These are phyloP conservation scores for Xylaria scruposa DNA, from an alignment of 495 filamentous ascomycete species.

Conservation along the genomic window DNA sequence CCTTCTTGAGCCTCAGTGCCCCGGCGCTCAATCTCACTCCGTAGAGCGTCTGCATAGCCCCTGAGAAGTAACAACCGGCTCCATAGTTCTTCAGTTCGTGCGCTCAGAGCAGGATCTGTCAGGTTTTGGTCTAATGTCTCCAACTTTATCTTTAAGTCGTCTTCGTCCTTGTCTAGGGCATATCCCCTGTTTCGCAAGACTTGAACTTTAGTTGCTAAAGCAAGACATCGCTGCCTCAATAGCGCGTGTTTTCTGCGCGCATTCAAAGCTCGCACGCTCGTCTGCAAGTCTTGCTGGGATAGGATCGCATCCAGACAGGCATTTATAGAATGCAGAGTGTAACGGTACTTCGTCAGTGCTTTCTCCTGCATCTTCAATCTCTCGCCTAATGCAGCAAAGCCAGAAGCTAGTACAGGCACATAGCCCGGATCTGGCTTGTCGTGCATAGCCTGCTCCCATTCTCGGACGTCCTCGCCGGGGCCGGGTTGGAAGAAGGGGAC, in stretches of 20 bases:
- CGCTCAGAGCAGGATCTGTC: conserved; percentile 83
- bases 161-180: conserved; percentile 88
- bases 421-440: conserved; percentile 80
- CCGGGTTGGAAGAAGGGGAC: conserved; percentile 84
- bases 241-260: conserved; percentile 80
- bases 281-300: conserved; percentile 80
- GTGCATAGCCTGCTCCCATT: conserved; percentile 92
- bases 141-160: conserved; percentile 87
- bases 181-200: conserved; percentile 91
- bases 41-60: conserved; percentile 78
- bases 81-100: conserved; percentile 94
- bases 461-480: conserved; percentile 76
- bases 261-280: conserved; percentile 79
- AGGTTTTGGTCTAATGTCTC: conserved; percentile 73
- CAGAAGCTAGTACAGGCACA: conserved; percentile 70
- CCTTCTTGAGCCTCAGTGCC: conserved; percentile 59
- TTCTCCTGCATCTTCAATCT: conserved; percentile 79
- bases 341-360: conserved; percentile 73
- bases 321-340: conserved; percentile 91
- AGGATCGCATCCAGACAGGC: conserved; percentile 77
- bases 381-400: conserved; percentile 68
- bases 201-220: conserved; percentile 89
- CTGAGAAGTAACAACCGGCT: conserved; percentile 86
- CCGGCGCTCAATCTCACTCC: conserved; percentile 77
- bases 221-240: conserved; percentile 79